phyloP scores from a whole-genome alignment of 176 grass and related monocot genomes.

The Musa acuminata region DNA sequence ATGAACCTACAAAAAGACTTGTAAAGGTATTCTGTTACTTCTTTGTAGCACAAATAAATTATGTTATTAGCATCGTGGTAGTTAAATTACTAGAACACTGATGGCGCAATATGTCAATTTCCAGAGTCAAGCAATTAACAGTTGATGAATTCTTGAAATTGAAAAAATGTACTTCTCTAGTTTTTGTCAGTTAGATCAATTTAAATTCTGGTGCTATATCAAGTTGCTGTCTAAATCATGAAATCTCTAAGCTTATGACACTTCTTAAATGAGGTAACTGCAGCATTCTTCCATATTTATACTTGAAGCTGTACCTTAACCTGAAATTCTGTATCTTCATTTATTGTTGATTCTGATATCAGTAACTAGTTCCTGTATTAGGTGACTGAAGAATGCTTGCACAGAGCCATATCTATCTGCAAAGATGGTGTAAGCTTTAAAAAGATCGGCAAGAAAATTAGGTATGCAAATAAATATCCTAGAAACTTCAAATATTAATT shows the following conservation, averaged over 20 bases:
- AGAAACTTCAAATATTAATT: neutral
- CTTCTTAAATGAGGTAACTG: neutral
- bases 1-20: constrained; percentile 63
- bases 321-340: neutral
- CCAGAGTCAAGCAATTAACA: too few species aligned
- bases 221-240: neutral
- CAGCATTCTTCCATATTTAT: neutral
- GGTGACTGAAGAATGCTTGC: constrained; percentile 87
- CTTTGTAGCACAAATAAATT: constrained; percentile 11
- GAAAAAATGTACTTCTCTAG: neutral
- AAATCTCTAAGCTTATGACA: neutral
- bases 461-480: constrained; percentile 26
- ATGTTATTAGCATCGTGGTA: neutral
- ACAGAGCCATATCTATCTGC: constrained; percentile 79
- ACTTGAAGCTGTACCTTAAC: neutral
- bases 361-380: constrained; percentile 22
- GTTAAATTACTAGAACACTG: too few species aligned
- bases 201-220: neutral
- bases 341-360: neutral
- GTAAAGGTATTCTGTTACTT: constrained; percentile 49
- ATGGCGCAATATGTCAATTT: neutral
- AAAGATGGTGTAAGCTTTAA: constrained; percentile 77
- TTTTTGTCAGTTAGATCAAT: neutral
- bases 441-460: constrained; percentile 95
- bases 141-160: neutral